Conservation (phyloP, 2,329 filamentous ascomycete species). For the Fusarium sp. region DNA sequence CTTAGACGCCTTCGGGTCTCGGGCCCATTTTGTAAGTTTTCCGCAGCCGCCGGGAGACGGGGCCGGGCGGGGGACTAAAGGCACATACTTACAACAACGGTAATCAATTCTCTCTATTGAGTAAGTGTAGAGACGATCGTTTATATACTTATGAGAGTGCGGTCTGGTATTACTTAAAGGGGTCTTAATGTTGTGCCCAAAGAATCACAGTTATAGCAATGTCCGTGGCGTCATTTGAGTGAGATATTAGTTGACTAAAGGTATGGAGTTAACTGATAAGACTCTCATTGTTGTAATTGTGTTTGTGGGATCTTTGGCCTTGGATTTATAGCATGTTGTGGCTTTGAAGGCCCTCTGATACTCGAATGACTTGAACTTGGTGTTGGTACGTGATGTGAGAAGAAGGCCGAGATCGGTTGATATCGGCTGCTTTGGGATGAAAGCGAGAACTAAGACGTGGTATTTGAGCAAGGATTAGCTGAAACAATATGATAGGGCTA, state of each 20-base stretch:
- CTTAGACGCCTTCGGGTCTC: constrained; percentile 17
- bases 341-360: too few relatives aligned
- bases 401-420: too few relatives aligned
- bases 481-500: too few relatives aligned
- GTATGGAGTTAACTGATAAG: background rate
- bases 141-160: background rate
- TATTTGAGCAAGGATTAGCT: too few relatives aligned
- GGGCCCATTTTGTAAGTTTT: constrained; percentile 43
- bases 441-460: too few relatives aligned
- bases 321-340: too few relatives aligned
- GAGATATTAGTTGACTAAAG: background rate
- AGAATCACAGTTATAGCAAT: background rate
- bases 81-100: background rate
- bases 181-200: background rate
- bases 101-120: constrained; percentile 4
- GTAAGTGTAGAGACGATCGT: background rate
- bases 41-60: constrained; percentile 32
- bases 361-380: too few relatives aligned
- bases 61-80: constrained; percentile 30
- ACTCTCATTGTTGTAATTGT: background rate
- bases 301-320: too few relatives aligned
- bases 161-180: background rate
- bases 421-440: too few relatives aligned
- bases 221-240: background rate
- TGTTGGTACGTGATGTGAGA: too few relatives aligned